Conservation (phyloP, 495 filamentous ascomycete genomes). For the Parmelia sp. region DNA sequence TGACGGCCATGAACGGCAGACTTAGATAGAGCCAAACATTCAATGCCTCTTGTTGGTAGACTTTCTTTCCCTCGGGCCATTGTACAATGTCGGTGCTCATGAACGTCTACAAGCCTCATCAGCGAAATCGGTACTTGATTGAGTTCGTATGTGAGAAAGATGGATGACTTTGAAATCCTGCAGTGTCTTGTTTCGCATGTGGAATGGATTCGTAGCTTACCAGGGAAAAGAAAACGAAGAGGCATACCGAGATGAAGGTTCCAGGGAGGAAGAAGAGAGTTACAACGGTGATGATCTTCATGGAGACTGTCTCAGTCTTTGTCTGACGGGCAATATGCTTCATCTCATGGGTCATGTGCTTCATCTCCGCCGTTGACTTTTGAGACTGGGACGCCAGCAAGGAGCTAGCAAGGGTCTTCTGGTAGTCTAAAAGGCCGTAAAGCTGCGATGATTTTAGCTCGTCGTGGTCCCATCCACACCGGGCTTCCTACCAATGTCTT, state of each 20-base stretch:
- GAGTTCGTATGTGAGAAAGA: not conserved
- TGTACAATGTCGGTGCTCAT: constrained; percentile 31
- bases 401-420: constrained; percentile 12
- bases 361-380: constrained; percentile 27
- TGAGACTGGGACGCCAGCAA: not conserved
- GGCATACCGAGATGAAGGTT: constrained; percentile 37
- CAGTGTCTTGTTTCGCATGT: not conserved
- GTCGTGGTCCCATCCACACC: not conserved
- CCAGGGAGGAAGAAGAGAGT: constrained; percentile 39
- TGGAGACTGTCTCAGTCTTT: constrained; percentile 36
- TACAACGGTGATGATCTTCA: constrained; percentile 38
- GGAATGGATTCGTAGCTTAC: not conserved
- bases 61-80: not conserved
- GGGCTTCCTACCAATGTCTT: not conserved
- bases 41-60: not conserved
- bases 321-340: constrained; percentile 33
- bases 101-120: constrained; percentile 27
- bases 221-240: not conserved
- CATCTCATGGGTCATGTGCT: constrained; percentile 31
- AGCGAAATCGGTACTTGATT: not conserved
- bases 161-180: not conserved
- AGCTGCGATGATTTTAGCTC: constrained; percentile 13
- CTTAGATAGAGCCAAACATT: not conserved
- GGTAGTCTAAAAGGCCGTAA: constrained; percentile 20
- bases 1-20: not conserved